Evolutionary conservation across 768 basidiomycete genomes (phyloP), one percentile per base, ranked within the genome.

Genomic region (Calocybe indica): DNA sequence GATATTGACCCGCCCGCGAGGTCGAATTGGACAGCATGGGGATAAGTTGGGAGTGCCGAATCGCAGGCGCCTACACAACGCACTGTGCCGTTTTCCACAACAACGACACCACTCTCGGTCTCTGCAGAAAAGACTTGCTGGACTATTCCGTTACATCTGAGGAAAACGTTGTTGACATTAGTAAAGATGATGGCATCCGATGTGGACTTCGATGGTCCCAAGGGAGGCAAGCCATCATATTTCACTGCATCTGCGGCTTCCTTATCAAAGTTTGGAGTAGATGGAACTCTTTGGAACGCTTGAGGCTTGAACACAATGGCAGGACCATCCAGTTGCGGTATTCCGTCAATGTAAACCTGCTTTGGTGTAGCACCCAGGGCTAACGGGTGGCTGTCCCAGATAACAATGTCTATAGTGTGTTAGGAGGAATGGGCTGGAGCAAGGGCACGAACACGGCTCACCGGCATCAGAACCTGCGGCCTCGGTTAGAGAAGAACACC

Each of bases 341-440:
- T 85, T 8, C 91, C 91, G 54, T 94, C 92, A 46, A 92, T 83
- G 62, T 76, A 90, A 0, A 91, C 88, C 56, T 92, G 89, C 3
- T 68, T 63, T 0, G 92, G 91, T 1, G 88, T 91, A 0, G 90
- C 84, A 14, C 89, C 90, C 3, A 92, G 70, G 0, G 77, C 58
- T 22, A 94, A 72, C 0, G 90, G 92, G 61, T 92, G 88, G 4
- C 78, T 79, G 49, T 88, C 83, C 85, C 85, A 88, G 10, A 80
- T 58, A 32, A 75, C 76, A 31, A 79, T 52, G 52, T 80, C 79
- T 76, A 47, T 12, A 30, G 1, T 8, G 13, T 14, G 13, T 7
- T 13, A 37, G 34, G 14, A 43, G 32, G 14, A 33, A 41, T 4
- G 10, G 11, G 10, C 8, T 13, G 11, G 40, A 3, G 34, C 35